Evolutionary conservation across 768 basidiomycete genomes (phyloP), one percentile per base, ranked within the genome.

Genomic region (Mycena alexandri): DNA sequence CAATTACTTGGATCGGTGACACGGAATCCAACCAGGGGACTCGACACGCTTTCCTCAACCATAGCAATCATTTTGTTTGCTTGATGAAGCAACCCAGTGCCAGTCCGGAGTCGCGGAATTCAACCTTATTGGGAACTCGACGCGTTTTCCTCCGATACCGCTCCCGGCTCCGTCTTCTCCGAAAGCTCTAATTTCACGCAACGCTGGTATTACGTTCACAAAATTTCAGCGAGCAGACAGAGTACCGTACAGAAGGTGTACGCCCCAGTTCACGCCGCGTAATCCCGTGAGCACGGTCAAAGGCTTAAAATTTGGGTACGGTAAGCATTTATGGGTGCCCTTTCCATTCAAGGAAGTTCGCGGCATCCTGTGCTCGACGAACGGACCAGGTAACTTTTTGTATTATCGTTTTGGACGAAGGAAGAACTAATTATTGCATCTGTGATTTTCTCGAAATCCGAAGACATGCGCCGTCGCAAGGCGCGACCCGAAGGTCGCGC

Each of bases 1-100:
- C n/a, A n/a, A n/a, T n/a, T 33, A 5, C 52, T 9, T 10, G 52
- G 29, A 34, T 24, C 2, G 24, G 48, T 24, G 24, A 24, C 24
- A 33, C 52, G 33, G 52, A 53, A 53, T 53, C 22, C 52, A 38
- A 53, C 52, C 8, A 53, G 17, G 52, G 52, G n/a, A 53, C 52
- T 53, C 52, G 12, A 33, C 52, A 21, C 52, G 19, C 34, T 53
- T 53, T 34, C 52, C 52, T 53, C 52, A 29, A 53, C 29, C 12
- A 6, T 12, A 36, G 7, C 5, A 6, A 6, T 12, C n/a, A n/a
- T 36, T 36, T 12, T 5, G 34, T 12, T 36, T 36, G 12, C 34
- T 36, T 12, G n/a, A n/a, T 5, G 34, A 36, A 34, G n/a, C 52
- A 50, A 50, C 12, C 14, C 25, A 53, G 34, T 33, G 9, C 52